Evolutionary conservation across 495 filamentous ascomycete genomes (phyloP), one percentile per base, ranked within the genome.

Genomic region (Cercophora newfieldiana): DNA sequence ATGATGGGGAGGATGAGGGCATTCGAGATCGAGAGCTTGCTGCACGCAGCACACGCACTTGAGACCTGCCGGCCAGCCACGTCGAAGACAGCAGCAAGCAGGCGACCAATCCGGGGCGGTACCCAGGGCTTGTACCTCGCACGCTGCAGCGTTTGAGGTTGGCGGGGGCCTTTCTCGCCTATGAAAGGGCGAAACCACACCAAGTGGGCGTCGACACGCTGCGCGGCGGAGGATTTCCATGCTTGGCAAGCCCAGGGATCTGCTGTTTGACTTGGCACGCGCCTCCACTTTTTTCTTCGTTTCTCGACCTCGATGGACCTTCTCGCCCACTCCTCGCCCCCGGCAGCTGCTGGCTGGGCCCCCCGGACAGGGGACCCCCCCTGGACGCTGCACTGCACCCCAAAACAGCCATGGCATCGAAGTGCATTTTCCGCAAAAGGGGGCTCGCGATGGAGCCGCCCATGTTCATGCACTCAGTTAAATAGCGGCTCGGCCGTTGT

Each of bases 221-320:
- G 56, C 50, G 53, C 29, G 26, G 59, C 65, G 71, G 69, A 69
- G 66, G 66, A 68, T 67, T 63, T 55, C 29, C 49, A 58, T 56
- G 50, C 64, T 70, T 69, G 68, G 65, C 62, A 67, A n/a, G 49
- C 67, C 30, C 65, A 61, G 67, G 71, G 68, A 68, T 68, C 59
- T 22, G 48, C 68, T 58, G 74, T 74, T 75, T 74, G 71, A 75
- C 74, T 74, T 75, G 72, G 74, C 71, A 57, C 63, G 61, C 57
- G n/a, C 67, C 61, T 68, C 65, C 68, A 70, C 68, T 57, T 60
- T 57, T 24, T 50, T 29, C 59, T 48, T 58, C 64, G 68, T 69
- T 66, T 69, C 63, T 63, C 29, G 25, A 33, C 33, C 54, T 26
- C 29, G 1, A 6, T 57, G 54, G 54, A 8, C 26, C 18, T 16